These are phyloP conservation scores for Trichoderma lentiforme DNA, from an alignment of 2,329 filamentous ascomycete genomes.

Conservation along the genomic window DNA sequence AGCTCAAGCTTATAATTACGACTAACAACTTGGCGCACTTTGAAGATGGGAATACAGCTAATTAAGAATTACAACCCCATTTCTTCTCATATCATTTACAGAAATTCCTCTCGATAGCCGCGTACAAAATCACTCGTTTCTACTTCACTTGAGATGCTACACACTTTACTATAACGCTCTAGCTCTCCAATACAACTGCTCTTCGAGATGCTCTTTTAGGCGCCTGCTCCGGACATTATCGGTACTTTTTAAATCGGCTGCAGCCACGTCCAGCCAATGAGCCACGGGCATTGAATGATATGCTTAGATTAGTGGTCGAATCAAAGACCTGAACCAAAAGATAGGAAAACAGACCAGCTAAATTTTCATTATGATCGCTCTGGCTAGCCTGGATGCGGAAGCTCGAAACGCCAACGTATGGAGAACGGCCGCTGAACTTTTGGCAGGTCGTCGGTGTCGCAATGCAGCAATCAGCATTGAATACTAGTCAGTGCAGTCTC, in stretches of 20 bases:
- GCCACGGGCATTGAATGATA: neutral
- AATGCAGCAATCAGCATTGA: neutral
- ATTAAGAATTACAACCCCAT: neutral
- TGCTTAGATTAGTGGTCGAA: neutral
- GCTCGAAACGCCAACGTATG: neutral
- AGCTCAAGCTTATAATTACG: neutral
- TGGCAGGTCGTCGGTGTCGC: neutral
- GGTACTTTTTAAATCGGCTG: neutral
- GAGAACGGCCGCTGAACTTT: neutral
- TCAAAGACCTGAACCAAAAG: neutral
- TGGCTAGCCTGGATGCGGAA: slow-evolving; percentile 1
- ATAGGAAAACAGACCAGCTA: neutral
- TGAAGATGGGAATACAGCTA: neutral
- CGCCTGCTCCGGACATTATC: neutral
- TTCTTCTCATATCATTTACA: neutral
- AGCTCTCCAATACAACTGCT: neutral
- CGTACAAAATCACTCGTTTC: neutral
- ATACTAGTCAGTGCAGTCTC: neutral
- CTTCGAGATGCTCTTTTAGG: neutral
- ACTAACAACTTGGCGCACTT: neutral
- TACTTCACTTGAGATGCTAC: neutral
- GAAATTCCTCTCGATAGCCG: neutral
- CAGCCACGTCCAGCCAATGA: neutral
- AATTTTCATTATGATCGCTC: neutral
- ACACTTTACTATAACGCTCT: neutral